Evolutionary conservation across 306 rosid species (phyloP).

Genomic region (Cicer yamashitae): DNA sequence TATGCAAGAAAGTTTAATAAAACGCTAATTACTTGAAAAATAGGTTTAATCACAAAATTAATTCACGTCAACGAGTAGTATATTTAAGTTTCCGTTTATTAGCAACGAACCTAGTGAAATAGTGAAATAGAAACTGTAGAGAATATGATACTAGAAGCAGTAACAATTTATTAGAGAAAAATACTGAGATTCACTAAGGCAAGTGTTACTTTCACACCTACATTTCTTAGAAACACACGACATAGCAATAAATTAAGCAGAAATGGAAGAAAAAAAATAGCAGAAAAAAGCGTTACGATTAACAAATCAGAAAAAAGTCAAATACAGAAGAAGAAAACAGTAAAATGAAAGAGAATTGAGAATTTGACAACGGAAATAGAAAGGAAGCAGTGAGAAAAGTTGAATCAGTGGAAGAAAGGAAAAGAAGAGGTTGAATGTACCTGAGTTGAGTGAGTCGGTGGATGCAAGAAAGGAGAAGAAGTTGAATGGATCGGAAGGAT

Average conservation of each 20-base stretch:
- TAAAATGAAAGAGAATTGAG: constrained; percentile 26
- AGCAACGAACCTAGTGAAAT: constrained; percentile 9
- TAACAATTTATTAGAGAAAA: not conserved
- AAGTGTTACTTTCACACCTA: constrained; percentile 32
- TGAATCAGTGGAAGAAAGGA: constrained; percentile 34
- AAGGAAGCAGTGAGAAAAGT: not conserved
- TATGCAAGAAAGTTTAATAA: constrained; percentile 29
- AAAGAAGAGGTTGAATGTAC: constrained; percentile 35
- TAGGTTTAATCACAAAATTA: constrained; percentile 24
- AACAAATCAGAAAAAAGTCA: constrained; percentile 30
- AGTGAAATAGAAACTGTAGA: constrained; percentile 18
- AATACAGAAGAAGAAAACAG: constrained; percentile 23
- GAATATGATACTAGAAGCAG: not conserved
- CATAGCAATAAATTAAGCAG: constrained; percentile 34
- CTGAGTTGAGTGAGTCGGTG: constrained; percentile 46
- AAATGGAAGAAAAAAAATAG: not conserved
- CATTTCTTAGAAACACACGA: constrained; percentile 42
- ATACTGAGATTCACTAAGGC: constrained; percentile 31
- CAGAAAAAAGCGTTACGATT: not conserved
- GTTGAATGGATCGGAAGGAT: constrained; percentile 61
- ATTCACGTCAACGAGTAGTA: not conserved
- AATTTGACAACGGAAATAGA: not conserved
- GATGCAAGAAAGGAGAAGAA: constrained; percentile 5
- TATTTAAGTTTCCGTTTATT: constrained; percentile 17
- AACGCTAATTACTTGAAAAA: constrained; percentile 11